Base-by-base conservation (phyloP, 129 eudicot species). In the Flaveria robusta region DNA sequence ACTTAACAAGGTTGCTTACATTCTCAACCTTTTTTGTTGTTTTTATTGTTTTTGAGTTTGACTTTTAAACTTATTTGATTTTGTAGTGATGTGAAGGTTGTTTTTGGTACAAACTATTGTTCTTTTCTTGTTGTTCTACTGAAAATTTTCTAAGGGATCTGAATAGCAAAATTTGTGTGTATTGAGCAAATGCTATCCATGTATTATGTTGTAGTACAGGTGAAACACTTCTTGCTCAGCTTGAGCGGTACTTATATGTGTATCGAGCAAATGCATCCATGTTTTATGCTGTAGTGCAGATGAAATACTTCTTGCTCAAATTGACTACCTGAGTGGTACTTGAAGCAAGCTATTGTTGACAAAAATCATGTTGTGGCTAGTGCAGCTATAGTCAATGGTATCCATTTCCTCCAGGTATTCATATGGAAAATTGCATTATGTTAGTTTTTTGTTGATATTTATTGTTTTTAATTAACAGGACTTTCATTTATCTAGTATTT, bases 241-340 rank as follows among this genome's bases (percentile, higher is more conserved):
- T 90, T 26, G 98, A 93, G 85, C 88, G 98, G 84, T 93, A 90
- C 87, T 77, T 93, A 34, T 97, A 88, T 73, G 88, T 93, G 87
- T 93, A 93, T 72, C 86, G 97, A 29, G 98, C 97, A 74, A 90
- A 93, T 88, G 96, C 97, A 90, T 93, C 71, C 98, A 97, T 71
- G 97, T 93, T 54, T 95, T 93, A n/a, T 90, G 98, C 58, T 87
- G 93, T 29, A 93, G 88, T 74, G 91, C 89, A 0, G 97, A 93
- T 85, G 97, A 91, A 62, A 91, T 93, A 23, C 96, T 90, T 77
- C 86, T 90, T 27, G 88, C 97, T 49, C 98, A 93, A 34, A 6
- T 34, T 34, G 39, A 34, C 39, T 34, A 84, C 90, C 90, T 26
- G 98, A 93, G 86, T 86, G 98, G 84, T 93, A 90, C 87, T 79